These are phyloP conservation scores for Populus tomentosa DNA, from an alignment of 441 rosid genomes.

Conservation along the genomic window DNA sequence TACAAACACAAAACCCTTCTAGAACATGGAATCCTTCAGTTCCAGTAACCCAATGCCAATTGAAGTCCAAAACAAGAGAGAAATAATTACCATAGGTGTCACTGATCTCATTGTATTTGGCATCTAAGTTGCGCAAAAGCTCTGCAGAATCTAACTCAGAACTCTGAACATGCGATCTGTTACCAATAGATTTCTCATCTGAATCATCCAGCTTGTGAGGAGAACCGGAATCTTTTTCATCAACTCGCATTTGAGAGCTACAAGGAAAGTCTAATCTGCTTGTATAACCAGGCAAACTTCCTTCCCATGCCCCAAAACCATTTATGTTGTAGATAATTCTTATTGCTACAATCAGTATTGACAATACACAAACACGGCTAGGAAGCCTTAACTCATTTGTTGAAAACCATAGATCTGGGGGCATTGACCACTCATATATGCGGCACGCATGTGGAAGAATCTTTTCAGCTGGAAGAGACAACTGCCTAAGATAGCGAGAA, in stretches of 20 bases:
- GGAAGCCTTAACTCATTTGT: constrained; percentile 56
- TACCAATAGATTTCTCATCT: constrained; percentile 15
- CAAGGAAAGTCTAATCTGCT: constrained; percentile 9
- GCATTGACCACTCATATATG: constrained; percentile 68
- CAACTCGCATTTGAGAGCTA: constrained; percentile 13
- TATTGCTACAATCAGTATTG: constrained; percentile 54
- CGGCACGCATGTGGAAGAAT: constrained; percentile 52
- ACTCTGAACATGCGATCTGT: constrained; percentile 16
- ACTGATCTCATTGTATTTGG: constrained; percentile 29
- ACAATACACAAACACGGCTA: constrained; percentile 54
- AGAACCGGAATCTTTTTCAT: constrained; percentile 19
- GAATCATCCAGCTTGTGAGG: constrained; percentile 17
- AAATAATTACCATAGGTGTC: constrained; percentile 30
- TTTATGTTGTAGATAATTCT: constrained; percentile 53
- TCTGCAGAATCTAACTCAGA: constrained; percentile 32
- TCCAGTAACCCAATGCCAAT: not conserved
- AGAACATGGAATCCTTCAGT: not conserved
- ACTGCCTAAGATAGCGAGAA: constrained; percentile 42
- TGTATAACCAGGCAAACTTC: constrained; percentile 27
- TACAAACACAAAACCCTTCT: not conserved
- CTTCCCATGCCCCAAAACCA: constrained; percentile 73
- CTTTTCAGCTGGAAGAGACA: constrained; percentile 50
- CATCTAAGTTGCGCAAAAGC: constrained; percentile 43
- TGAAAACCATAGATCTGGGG: constrained; percentile 69
- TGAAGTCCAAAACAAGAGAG: not conserved